These are phyloP conservation scores for Aspergillus hancockii DNA, from an alignment of 495 filamentous ascomycete species.

Conservation along the genomic window DNA sequence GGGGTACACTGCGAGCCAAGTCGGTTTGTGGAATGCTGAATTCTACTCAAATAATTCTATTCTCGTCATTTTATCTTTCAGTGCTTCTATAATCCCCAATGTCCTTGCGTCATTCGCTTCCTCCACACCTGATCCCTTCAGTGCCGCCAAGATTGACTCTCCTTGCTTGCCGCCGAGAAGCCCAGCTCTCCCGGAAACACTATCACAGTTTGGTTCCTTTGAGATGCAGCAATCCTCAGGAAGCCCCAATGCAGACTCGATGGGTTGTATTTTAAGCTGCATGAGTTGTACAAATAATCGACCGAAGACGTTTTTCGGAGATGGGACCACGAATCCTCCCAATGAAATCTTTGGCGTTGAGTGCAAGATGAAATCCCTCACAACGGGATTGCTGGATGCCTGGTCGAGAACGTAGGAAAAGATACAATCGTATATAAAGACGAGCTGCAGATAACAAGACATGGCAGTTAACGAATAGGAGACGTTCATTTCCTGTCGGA, in stretches of 20 bases:
- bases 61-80: neutral
- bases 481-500: neutral
- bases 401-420: neutral
- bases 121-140: neutral
- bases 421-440: neutral
- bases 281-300: neutral
- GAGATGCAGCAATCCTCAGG: neutral
- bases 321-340: neutral
- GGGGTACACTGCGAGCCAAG: too few relatives aligned
- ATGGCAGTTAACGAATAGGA: neutral
- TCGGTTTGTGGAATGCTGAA: neutral
- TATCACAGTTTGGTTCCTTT: neutral
- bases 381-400: neutral
- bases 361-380: neutral
- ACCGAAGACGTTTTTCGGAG: neutral
- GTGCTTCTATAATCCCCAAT: neutral
- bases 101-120: neutral
- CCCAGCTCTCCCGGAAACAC: neutral
- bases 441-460: neutral
- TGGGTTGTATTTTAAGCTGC: neutral
- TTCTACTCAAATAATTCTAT: neutral
- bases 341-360: neutral
- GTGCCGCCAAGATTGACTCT: neutral
- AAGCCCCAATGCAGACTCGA: neutral
- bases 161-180: neutral